A percentile compares a stretch with the other conserved stretches of the same genome.
Evolutionary conservation across 2,329 filamentous ascomycete genomes (phyloP).

Genomic region (Akanthomyces muscarius): DNA sequence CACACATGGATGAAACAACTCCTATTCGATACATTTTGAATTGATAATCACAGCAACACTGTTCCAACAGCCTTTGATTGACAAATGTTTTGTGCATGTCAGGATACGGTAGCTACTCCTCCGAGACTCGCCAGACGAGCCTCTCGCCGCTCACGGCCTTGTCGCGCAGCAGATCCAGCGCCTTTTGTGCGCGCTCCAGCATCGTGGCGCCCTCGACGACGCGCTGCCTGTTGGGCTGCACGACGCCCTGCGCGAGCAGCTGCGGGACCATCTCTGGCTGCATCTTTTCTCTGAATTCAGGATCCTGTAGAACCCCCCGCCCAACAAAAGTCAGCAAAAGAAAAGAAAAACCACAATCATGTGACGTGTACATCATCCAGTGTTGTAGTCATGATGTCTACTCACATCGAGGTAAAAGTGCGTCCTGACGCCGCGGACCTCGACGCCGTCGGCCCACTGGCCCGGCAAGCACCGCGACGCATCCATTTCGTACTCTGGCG

Average conservation of each 20-base stretch:
- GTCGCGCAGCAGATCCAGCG: constrained; percentile 33
- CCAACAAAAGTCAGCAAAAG: neutral
- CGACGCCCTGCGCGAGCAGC: constrained; percentile 36
- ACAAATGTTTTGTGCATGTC: too few relatives aligned
- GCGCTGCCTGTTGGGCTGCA: constrained; percentile 39
- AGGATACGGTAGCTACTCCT: neutral
- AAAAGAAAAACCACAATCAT: neutral
- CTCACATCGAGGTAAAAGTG: constrained; percentile 28
- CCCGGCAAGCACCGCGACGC: constrained; percentile 34
- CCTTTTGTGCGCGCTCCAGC: constrained; percentile 37
- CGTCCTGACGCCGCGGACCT: constrained; percentile 50
- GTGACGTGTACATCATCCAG: too few relatives aligned
- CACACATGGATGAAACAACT: too few relatives aligned
- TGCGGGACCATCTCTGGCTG: constrained; percentile 52
- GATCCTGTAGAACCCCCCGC: constrained; percentile 38
- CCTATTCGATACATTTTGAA: too few relatives aligned
- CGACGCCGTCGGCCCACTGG: constrained; percentile 50
- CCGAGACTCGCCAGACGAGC: constrained; percentile 34
- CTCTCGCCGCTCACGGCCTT: constrained; percentile 39
- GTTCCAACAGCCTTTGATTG: too few relatives aligned
- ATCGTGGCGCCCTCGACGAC: constrained; percentile 38
- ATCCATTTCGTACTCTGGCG: constrained; percentile 54
- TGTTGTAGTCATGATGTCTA: neutral
- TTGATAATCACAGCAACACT: too few relatives aligned
- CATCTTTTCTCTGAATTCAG: constrained; percentile 50